Percentiles rank a stretch among this genome's conserved stretches.
These are phyloP conservation scores for Fusarium tanahbumbuense DNA, from an alignment of 2,329 filamentous ascomycete genomes.

Conservation along the genomic window DNA sequence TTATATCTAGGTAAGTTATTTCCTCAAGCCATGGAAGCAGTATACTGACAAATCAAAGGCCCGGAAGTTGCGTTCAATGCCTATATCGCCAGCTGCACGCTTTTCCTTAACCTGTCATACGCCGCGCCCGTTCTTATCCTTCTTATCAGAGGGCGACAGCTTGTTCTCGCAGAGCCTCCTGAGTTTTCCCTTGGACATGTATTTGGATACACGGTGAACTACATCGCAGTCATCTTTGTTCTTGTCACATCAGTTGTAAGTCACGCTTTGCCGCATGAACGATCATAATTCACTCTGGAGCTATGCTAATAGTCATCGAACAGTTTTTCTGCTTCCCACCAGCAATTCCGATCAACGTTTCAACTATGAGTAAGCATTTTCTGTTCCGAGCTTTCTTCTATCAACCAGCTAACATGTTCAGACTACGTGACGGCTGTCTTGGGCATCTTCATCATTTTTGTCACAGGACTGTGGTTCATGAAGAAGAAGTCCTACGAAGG, in stretches of 20 bases:
- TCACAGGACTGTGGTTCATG: slow-evolving; percentile 25
- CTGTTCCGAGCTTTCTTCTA: fast-evolving
- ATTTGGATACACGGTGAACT: slow-evolving; percentile 49
- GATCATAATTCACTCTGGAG: fast-evolving
- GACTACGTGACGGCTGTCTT: slow-evolving; percentile 53
- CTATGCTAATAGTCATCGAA: background rate
- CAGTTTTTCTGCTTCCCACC: slow-evolving; percentile 44
- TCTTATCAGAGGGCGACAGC: slow-evolving; percentile 51
- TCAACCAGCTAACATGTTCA: slow-evolving; percentile 19
- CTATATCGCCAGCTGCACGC: slow-evolving; percentile 58
- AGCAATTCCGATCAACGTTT: slow-evolving; percentile 34
- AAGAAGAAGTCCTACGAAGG: slow-evolving; percentile 38
- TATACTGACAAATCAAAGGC: slow-evolving; percentile 27
- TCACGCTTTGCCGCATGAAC: background rate
- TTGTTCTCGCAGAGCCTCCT: slow-evolving; percentile 46
- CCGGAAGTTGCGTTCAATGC: slow-evolving; percentile 61
- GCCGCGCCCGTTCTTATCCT: slow-evolving; percentile 56
- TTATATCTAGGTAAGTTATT: slow-evolving; percentile 51
- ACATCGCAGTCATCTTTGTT: slow-evolving; percentile 51
- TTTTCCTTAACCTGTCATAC: slow-evolving; percentile 60
- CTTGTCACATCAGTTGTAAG: slow-evolving; percentile 54
- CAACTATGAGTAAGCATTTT: slow-evolving; percentile 39
- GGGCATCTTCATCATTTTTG: slow-evolving; percentile 48
- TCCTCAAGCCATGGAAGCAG: fast-evolving
- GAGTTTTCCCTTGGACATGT: slow-evolving; percentile 49